Conservation (phyloP, 352 stramenopile genomes). For the Pythium oligandrum region DNA sequence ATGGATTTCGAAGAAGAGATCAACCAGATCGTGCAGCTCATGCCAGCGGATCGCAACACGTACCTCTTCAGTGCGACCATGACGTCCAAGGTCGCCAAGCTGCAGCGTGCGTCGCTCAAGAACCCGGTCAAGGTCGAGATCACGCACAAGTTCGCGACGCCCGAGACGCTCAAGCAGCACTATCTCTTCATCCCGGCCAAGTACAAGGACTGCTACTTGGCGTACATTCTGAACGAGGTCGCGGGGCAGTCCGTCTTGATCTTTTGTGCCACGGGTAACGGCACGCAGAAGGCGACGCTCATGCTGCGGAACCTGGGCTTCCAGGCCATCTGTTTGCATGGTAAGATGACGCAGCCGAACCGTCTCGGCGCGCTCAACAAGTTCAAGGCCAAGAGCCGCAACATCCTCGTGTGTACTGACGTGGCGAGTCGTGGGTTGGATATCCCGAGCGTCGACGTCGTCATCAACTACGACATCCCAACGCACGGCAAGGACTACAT, state of each 20-base stretch:
- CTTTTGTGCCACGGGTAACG: slow-evolving; percentile 98
- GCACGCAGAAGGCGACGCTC: slow-evolving; percentile 94
- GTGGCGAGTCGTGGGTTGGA: slow-evolving; percentile 92
- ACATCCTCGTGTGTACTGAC: slow-evolving; percentile 88
- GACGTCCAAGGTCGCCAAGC: slow-evolving; percentile 98
- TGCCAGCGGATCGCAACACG: slow-evolving; percentile 92
- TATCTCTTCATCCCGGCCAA: slow-evolving; percentile 99
- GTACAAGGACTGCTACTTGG: slow-evolving; percentile 99
- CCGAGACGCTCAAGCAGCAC: slow-evolving; percentile 97
- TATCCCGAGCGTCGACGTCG: slow-evolving; percentile 96
- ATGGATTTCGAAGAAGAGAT: slow-evolving; percentile 99
- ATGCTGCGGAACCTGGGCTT: slow-evolving; percentile 98
- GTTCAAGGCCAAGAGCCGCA: slow-evolving; percentile 93
- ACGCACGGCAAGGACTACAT: slow-evolving; percentile 99
- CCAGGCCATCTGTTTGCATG: slow-evolving; percentile 96
- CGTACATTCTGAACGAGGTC: slow-evolving; percentile 98
- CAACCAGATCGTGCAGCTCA: slow-evolving; percentile 97
- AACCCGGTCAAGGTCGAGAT: slow-evolving; percentile 97
- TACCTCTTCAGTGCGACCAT: slow-evolving; percentile 99
- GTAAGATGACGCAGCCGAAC: slow-evolving; percentile 98
- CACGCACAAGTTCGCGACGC: slow-evolving; percentile 97
- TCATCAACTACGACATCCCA: slow-evolving; percentile 99
- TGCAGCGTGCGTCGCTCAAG: slow-evolving; percentile 96
- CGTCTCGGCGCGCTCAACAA: slow-evolving; percentile 96
- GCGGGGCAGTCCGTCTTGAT: slow-evolving; percentile 96